Base-by-base conservation (phyloP, 305 asterid genomes). In the Fraxinus sp. region DNA sequence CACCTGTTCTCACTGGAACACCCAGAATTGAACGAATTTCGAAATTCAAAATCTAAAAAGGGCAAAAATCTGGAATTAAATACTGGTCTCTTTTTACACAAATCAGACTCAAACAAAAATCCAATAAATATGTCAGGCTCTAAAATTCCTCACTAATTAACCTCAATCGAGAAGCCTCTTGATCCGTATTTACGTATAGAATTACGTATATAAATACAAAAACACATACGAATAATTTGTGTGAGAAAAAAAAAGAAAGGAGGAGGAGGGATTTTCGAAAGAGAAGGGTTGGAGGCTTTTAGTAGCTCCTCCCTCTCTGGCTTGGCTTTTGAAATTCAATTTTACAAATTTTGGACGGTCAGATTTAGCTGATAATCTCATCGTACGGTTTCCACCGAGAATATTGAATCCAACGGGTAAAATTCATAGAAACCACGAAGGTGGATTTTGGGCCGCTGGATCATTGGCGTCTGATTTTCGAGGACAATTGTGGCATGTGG, bases 281-380 rank as follows among this genome's bases (percentile, higher is more conserved):
- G 80, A 81, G 89, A 52, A 77, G 84, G 83, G 83, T 66, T 79
- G 85, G 82, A 78, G 92, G 89, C 90, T 84, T 82, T 86, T 78
- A 70, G 75, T 70, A 20, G 75, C 88, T 91, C 92, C 94, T 90
- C 96, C 95, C 95, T 90, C 95, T 89, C 93, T 81, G 55, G 91
- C 89, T 87, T 14, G 49, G 91, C 89, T 93, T 95, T 95, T 92
- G 92, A 91, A 95, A 93, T 90, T 91, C 92, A 89, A 92, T 92
- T 95, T 89, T 74, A 78, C 88, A 84, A 84, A 84, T 77, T 87
- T 88, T 83, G 64, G 75, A 87, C 87, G 89, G 92, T 77, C 1
- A 14, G 94, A 89, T 89, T 64, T 18, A 64, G n/a, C 30, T 70
- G 57, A 33, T 24, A 35, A 82, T 82, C 75, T 55, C 80, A 93